These are phyloP conservation scores for Cylindrotheca fusiformis DNA, from an alignment of 108 stramenopile genomes.

Conservation along the genomic window DNA sequence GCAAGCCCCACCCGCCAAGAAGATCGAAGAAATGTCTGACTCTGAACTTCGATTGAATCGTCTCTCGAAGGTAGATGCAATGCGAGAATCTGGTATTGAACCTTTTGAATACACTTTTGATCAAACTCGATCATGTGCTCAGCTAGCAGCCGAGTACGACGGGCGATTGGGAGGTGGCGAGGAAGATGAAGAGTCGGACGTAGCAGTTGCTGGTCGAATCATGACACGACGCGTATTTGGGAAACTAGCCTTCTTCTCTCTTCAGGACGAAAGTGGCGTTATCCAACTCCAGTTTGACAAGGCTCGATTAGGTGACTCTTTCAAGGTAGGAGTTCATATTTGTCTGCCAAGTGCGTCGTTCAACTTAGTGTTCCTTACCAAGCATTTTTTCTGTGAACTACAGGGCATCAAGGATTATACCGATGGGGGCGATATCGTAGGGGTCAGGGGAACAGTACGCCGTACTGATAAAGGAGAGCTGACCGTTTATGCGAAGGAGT, in stretches of 20 bases:
- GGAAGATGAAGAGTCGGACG: slow-evolving; percentile 76
- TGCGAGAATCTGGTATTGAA: slow-evolving; percentile 75
- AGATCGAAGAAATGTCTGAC: slow-evolving; percentile 40
- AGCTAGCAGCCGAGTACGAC: slow-evolving; percentile 56
- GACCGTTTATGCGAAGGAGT: slow-evolving; percentile 90
- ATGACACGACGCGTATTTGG: slow-evolving; percentile 96
- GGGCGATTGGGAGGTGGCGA: slow-evolving; percentile 70
- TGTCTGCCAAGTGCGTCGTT: background rate
- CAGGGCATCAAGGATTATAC: slow-evolving; percentile 91
- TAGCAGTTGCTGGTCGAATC: slow-evolving; percentile 90
- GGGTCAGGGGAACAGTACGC: slow-evolving; percentile 88
- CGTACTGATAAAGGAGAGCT: slow-evolving; percentile 97
- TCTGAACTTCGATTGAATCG: slow-evolving; percentile 78
- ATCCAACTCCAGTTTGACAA: slow-evolving; percentile 97
- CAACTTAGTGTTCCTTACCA: background rate
- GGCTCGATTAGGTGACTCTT: slow-evolving; percentile 70
- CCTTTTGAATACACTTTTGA: slow-evolving; percentile 84
- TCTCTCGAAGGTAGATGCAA: slow-evolving; percentile 73
- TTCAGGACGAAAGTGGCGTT: slow-evolving; percentile 89
- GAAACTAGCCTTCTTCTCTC: slow-evolving; percentile 92
- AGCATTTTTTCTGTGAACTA: background rate
- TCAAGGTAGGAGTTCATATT: slow-evolving; percentile 61
- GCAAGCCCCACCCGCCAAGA: slow-evolving; percentile 10
- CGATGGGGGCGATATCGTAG: slow-evolving; percentile 94
- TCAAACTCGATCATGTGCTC: slow-evolving; percentile 56